Conservation (phyloP, 2,329 filamentous ascomycete species). For the Capronia americana region DNA sequence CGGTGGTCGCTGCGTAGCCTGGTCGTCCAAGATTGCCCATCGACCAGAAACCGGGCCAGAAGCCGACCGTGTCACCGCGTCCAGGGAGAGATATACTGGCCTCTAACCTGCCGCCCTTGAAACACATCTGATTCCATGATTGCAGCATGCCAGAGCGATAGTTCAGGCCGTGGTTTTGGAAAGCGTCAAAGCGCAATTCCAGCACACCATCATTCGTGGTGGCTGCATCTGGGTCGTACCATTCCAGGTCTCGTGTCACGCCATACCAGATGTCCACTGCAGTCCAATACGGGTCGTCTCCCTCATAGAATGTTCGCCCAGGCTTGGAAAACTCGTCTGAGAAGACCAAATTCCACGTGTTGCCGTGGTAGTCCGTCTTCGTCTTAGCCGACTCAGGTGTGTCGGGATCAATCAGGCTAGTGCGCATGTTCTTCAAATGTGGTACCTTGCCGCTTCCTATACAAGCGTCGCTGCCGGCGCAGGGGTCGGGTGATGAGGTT, state of each 20-base stretch:
- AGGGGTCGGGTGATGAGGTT: constrained; percentile 45
- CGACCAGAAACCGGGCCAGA: constrained; percentile 78
- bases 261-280: constrained; percentile 75
- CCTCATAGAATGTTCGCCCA: constrained; percentile 73
- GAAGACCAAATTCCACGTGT: constrained; percentile 69
- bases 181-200: constrained; percentile 69
- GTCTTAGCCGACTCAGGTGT: constrained; percentile 65
- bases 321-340: constrained; percentile 74
- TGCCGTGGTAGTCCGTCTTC: constrained; percentile 65
- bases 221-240: constrained; percentile 73
- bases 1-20: constrained; percentile 72
- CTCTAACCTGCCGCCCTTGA: constrained; percentile 73
- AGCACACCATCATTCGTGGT: constrained; percentile 68
- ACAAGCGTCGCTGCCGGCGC: constrained; percentile 53
- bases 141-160: constrained; percentile 77
- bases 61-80: constrained; percentile 68
- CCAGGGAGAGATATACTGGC: constrained; percentile 74
- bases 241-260: constrained; percentile 73
- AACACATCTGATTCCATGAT: constrained; percentile 76
- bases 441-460: constrained; percentile 58
- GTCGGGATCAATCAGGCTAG: constrained; percentile 69
- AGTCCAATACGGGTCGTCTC: constrained; percentile 72
- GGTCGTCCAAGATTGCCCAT: constrained; percentile 76
- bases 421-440: constrained; percentile 66
- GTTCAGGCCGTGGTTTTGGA: constrained; percentile 68